phyloP scores from a whole-genome alignment of 441 rosid species.

The Populus hybrid region DNA sequence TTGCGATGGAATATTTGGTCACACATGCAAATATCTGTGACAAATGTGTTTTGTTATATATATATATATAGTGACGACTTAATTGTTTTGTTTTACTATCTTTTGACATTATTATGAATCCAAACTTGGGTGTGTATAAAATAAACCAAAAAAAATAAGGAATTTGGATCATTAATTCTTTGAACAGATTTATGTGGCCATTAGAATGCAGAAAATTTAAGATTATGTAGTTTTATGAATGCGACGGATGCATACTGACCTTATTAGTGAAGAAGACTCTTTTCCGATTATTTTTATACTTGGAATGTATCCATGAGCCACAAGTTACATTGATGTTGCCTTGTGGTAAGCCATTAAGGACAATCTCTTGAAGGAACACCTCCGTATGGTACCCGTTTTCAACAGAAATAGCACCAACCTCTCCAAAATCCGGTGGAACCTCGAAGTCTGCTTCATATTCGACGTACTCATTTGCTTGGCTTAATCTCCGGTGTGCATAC shows the following conservation, averaged over 20 bases:
- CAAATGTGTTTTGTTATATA: no score
- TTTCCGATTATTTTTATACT: slow-evolving; percentile 31
- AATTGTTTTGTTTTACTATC: no score
- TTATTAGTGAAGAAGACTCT: slow-evolving; percentile 62
- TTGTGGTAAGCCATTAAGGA: slow-evolving; percentile 33
- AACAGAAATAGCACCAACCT: slow-evolving; percentile 52
- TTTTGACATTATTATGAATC: no score
- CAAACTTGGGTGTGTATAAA: no score
- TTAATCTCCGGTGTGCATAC: slow-evolving; percentile 36
- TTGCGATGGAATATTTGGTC: no score
- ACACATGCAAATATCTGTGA: no score
- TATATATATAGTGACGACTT: no score
- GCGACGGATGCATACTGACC: slow-evolving; percentile 26
- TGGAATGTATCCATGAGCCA: slow-evolving; percentile 58
- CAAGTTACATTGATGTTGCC: slow-evolving; percentile 43
- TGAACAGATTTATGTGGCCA: no score
- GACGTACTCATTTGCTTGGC: slow-evolving; percentile 18
- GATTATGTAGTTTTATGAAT: no score
- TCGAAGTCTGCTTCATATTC: slow-evolving; percentile 47
- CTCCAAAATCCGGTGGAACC: slow-evolving; percentile 52
- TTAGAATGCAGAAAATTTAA: no score
- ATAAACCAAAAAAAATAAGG: no score
- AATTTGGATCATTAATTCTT: no score
- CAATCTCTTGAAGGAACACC: slow-evolving; percentile 45
- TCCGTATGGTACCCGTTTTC: slow-evolving; percentile 62